Base-by-base conservation (phyloP, 2,329 filamentous ascomycete genomes). In the Aspergillus sp. region DNA sequence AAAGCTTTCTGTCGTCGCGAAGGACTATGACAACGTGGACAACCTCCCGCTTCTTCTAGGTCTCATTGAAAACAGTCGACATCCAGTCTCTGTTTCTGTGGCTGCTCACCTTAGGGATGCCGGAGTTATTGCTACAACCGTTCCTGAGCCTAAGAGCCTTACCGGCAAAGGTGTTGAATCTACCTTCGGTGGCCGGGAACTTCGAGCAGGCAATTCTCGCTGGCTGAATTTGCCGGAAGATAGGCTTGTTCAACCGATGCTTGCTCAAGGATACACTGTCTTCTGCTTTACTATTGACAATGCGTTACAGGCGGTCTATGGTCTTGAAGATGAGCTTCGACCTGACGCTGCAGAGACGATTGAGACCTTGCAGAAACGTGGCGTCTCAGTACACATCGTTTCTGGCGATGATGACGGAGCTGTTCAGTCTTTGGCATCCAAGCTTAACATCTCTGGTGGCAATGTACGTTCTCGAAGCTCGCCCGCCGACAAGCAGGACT, bases 231-330 rank as follows among this genome's bases (percentile, higher is more conserved):
- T 77, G 13, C 67, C 71, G 3, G 43, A 71, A 3, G 42, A 70
- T 60, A 47, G 67, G 48, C 49, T 66, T 18, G 66, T 79, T 48
- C 56, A 63, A 60, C 44, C 71, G 51, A 53, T 80, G 55, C 62
- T 79, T 60, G 48, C 63, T 58, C 60, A 73, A 79, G 68, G 79
- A 4, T 65, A 84, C 55, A 81, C 77, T 42, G 80, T 82, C 44
- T 84, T 87, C 75, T 86, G 80, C 70, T 78, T 87, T 64, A 82
- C 80, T 2, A 74, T 85, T 8, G 68, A 81, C 45, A 64, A 68
- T 9, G 55, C 63, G 0, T 74, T 80, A 0, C 55, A 74, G 12
- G 81, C 79, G 3, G 70, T 81, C 18, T 86, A 80, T 62, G 82
- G 80, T 3, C 76, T 88, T 4, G 68, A 76, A 52, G 75, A 79